Base-by-base conservation (phyloP, 2,329 filamentous ascomycete species). In the Diaporthe amygdali region DNA sequence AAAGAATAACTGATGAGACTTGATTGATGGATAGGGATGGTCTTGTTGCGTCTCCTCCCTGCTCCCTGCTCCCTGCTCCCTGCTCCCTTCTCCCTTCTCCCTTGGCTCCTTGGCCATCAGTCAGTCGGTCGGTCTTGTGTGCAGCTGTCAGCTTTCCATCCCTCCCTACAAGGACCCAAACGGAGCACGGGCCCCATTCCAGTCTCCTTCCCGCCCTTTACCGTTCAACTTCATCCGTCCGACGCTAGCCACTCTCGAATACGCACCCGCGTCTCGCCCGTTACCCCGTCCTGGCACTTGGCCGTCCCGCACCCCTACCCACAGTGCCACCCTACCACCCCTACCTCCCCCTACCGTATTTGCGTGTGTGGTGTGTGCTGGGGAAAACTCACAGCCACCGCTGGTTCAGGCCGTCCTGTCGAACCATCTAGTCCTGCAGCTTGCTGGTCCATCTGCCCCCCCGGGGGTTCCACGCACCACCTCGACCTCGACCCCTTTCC, bases 401-500 rank as follows among this genome's bases (percentile, higher is more conserved):
- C 59, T 47, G 32, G 32, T 47, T 47, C 59, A 39, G 37, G 37
- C 10, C 37, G 5, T 14, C 37, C 14, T 12, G 59, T 63, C 59
- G 59, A 63, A 63, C 59, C 59, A 63, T 63, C 59, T 63, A 63
- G 59, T 20, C 37, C 37, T 22, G 30, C 20, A 46, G 39, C 37
- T 44, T 20, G 15, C 51, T 20, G n/a, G 27, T 54, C 7, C 51
- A 15, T 27, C 15, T 14, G 17, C 4, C 15, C 51, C 17, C 34
- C 54, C n/a, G 5, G 22, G 25, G 15, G n/a, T n/a, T 20, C 56
- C 39, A 61, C 52, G 30, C 52, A 55, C 32, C 32, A 56, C 51
- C 51, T 41, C 54, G 34, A 41, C 54, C 30, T 63, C 59, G 27
- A 63, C 55, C 59, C 59, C 59, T 64, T 64, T 64, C 59, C 59